A percentile compares a stretch with the other conserved stretches of the same genome.
Evolutionary conservation across 805 yeast genomes (phyloP).

Genomic region (Sugiyamaella mastotermitis): DNA sequence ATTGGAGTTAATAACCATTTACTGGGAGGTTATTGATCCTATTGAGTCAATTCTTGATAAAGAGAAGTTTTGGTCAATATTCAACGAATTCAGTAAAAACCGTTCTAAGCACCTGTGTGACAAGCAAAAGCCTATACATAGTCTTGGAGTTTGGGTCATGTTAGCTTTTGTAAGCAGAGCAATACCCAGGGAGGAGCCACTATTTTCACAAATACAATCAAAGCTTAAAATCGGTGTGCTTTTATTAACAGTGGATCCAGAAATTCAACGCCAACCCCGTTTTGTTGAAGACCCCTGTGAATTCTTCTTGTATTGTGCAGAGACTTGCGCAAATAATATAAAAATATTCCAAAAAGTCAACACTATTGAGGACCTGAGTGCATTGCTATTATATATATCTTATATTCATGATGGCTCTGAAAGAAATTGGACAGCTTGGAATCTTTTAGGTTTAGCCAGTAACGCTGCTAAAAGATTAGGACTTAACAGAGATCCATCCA

Average conservation of each 20-base stretch:
- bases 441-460: conserved; percentile 12
- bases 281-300: conserved; percentile 15
- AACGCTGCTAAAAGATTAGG: conserved; percentile 13
- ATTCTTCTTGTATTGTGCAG: conserved; percentile 13
- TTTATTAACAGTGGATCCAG: conserved; percentile 3
- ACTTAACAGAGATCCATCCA: conserved; percentile 10
- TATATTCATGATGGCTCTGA: conserved; percentile 14
- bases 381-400: conserved; percentile 6
- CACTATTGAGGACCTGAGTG: conserved; percentile 5
- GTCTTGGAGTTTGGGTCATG: conserved; percentile 6
- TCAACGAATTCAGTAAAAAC: conserved; percentile 5
- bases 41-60: conserved; percentile 10
- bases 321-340: conserved; percentile 6
- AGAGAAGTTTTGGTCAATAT: conserved; percentile 5
- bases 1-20: conserved; percentile 5
- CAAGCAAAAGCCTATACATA: conserved; percentile 1
- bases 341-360: conserved; percentile 4
- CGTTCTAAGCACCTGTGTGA: neutral
- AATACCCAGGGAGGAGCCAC: conserved; percentile 3
- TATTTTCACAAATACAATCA: too few species aligned
- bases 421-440: conserved; percentile 13
- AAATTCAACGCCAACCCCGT: conserved; percentile 5
- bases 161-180: conserved; percentile 8
- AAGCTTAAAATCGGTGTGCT: conserved; percentile 4
- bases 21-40: conserved; percentile 11